These are phyloP conservation scores for Chamaenerion angustifolium DNA, from an alignment of 345 rosid genomes.

Conservation along the genomic window DNA sequence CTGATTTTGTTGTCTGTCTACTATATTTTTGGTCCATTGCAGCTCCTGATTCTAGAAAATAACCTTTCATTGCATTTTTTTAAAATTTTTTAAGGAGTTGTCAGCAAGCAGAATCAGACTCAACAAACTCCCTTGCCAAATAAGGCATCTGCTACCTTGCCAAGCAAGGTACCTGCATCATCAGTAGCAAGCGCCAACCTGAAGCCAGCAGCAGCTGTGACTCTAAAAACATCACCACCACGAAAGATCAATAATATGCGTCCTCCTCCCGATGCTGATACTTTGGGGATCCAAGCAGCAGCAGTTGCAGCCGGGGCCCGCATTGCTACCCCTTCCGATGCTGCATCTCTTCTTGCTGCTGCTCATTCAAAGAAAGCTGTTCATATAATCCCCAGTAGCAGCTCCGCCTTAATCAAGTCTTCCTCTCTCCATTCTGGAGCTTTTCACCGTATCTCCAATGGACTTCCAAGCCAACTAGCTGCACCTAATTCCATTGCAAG, in stretches of 20 bases:
- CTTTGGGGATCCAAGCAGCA: conserved; percentile 46
- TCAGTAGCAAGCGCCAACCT: background rate
- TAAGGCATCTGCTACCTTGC: background rate
- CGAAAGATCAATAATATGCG: conserved; percentile 21
- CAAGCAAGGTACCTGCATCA: background rate
- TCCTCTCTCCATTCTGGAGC: conserved; percentile 11
- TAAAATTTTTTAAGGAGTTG: background rate
- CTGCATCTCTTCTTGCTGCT: conserved; percentile 41
- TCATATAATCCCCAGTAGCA: conserved; percentile 31
- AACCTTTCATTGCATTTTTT: too few relatives aligned
- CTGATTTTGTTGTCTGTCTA: too few relatives aligned
- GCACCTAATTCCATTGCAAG: background rate
- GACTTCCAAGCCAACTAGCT: conserved; percentile 4
- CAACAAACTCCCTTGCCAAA: conserved; percentile 2
- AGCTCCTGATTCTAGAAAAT: too few relatives aligned
- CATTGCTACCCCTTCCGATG: conserved; percentile 39
- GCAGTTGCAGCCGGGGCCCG: conserved; percentile 79
- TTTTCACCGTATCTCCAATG: conserved; percentile 6
- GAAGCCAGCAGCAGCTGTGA: background rate
- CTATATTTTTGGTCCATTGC: too few relatives aligned
- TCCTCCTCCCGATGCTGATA: conserved; percentile 15
- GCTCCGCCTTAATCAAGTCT: conserved; percentile 15
- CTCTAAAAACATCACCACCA: background rate
- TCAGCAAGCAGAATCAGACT: conserved; percentile 17
- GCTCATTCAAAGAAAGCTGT: conserved; percentile 45